Conservation (phyloP, 2,329 filamentous ascomycete genomes). For the Colletotrichum salicis region DNA sequence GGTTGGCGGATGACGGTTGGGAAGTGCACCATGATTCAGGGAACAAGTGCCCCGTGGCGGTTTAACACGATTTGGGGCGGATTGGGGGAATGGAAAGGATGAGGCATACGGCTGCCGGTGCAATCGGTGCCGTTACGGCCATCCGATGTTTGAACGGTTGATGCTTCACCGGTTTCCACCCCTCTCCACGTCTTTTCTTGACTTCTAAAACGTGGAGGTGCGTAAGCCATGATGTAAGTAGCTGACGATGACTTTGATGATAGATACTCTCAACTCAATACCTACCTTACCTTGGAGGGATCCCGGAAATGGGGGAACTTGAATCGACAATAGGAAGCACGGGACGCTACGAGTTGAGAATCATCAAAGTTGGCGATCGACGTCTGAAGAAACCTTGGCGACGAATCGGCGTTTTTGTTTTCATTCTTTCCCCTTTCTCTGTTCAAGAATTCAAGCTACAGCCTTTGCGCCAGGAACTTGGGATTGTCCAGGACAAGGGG, state of each 20-base stretch:
- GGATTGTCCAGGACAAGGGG: neutral
- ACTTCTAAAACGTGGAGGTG: constrained; percentile 20
- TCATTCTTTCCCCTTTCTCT: neutral
- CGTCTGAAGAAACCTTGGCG: constrained; percentile 6
- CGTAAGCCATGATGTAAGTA: constrained; percentile 22
- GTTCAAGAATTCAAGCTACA: neutral
- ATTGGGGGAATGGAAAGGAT: neutral
- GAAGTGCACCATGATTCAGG: neutral
- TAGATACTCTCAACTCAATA: neutral
- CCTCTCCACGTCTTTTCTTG: neutral
- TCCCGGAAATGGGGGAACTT: too few relatives aligned
- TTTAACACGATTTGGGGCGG: neutral
- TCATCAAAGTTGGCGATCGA: constrained; percentile 5
- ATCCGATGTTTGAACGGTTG: too few relatives aligned
- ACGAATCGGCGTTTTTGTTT: neutral
- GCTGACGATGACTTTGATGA: neutral
- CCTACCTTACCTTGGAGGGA: too few relatives aligned
- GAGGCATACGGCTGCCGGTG: neutral
- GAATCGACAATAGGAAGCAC: neutral
- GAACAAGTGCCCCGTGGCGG: neutral
- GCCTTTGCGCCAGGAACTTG: neutral
- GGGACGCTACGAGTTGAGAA: neutral
- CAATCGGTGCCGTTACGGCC: constrained; percentile 20
- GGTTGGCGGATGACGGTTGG: neutral
- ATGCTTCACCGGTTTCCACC: neutral